Percentiles rank a stretch among this genome's conserved stretches.
Evolutionary conservation across 352 stramenopile species (phyloP).

Genomic region (Elongisporangium senticosum): DNA sequence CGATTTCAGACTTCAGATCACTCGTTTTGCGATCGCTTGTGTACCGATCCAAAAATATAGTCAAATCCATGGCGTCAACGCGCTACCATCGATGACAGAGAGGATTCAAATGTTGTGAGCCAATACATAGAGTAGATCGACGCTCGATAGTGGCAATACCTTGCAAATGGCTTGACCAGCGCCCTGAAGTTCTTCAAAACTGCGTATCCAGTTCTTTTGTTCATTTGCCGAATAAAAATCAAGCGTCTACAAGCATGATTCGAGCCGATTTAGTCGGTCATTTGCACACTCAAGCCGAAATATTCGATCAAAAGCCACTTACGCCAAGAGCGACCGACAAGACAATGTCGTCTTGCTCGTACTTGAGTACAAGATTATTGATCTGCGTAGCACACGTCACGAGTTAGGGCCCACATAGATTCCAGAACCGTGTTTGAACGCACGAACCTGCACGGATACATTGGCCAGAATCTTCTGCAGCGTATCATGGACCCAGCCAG

Average conservation of each 20-base stretch:
- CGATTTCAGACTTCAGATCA: constrained; percentile 11
- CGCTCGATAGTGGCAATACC: no score
- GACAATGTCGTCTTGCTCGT: constrained; percentile 83
- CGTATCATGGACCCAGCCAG: constrained; percentile 72
- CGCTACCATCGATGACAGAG: constrained; percentile 5
- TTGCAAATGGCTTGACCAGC: constrained; percentile 49
- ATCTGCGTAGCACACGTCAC: constrained; percentile 23
- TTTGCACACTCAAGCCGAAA: neutral
- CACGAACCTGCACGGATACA: constrained; percentile 56
- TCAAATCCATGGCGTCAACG: constrained; percentile 73
- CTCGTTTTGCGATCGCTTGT: constrained; percentile 43
- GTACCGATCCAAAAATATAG: constrained; percentile 82
- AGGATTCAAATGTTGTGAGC: neutral
- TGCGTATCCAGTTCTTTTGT: constrained; percentile 43
- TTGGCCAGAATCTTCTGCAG: constrained; percentile 82
- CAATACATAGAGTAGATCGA: constrained; percentile 6
- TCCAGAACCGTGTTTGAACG: neutral
- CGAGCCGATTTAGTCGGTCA: neutral
- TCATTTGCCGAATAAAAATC: constrained; percentile 74
- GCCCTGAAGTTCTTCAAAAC: constrained; percentile 61
- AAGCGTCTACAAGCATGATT: constrained; percentile 31
- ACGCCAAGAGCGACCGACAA: constrained; percentile 80
- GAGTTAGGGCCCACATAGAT: neutral
- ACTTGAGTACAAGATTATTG: constrained; percentile 88
- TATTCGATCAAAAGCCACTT: constrained; percentile 4